phyloP scores from a whole-genome alignment of 495 filamentous ascomycete species.

The Aspergillus ostianus region DNA sequence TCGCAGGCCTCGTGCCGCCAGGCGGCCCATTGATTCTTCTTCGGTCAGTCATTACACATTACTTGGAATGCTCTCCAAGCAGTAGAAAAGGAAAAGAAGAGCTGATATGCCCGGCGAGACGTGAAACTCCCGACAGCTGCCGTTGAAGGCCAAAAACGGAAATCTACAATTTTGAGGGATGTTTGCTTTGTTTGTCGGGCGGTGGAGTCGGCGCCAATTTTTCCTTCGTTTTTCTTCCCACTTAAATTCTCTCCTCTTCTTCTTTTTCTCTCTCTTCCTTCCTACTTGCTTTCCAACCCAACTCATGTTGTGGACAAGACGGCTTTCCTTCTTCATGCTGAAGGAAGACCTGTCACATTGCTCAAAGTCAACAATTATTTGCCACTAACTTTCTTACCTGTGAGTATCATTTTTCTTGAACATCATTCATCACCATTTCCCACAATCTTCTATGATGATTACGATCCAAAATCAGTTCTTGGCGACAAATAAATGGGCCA shows the following conservation, averaged over 20 bases:
- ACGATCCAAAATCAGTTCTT: constrained; percentile 55
- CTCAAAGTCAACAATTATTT: neutral
- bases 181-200: constrained; percentile 45
- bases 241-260: constrained; percentile 28
- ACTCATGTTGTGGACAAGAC: neutral
- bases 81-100: constrained; percentile 6
- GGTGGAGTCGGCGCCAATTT: constrained; percentile 23
- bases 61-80: constrained; percentile 16
- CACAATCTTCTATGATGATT: constrained; percentile 59
- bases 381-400: constrained; percentile 21
- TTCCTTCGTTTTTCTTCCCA: constrained; percentile 30
- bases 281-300: neutral
- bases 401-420: constrained; percentile 25
- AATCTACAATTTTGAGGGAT: constrained; percentile 34
- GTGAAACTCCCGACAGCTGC: constrained; percentile 12
- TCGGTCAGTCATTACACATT: constrained; percentile 70
- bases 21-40: constrained; percentile 87
- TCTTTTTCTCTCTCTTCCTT: constrained; percentile 22
- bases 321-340: constrained; percentile 21
- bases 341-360: constrained; percentile 1
- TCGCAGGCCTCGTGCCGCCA: constrained; percentile 71
- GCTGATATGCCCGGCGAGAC: neutral
- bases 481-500: constrained; percentile 83
- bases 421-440: constrained; percentile 12
- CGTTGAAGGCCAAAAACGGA: constrained; percentile 31